Evolutionary conservation across 768 basidiomycete species (phyloP), one percentile per base, ranked within the genome.

Genomic region (Suillus decipiens): DNA sequence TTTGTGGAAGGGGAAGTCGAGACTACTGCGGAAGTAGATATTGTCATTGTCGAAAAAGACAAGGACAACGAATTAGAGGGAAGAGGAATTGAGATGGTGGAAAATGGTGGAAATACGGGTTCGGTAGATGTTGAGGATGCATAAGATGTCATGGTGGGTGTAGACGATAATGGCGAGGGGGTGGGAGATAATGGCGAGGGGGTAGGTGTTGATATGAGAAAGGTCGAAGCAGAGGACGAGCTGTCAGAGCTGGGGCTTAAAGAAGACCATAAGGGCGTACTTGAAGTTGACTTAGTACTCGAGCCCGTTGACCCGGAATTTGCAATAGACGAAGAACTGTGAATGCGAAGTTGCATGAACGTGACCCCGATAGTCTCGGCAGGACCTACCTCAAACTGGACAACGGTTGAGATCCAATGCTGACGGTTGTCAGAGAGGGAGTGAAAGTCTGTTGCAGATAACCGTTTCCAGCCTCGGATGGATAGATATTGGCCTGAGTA

Each of bases 241-340:
- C 24, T 22, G 47, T 63, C 24, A 65, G 62, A 37, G 24, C 9
- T 62, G 34, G 56, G 15, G 39, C 24, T 42, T 39, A 36, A 31
- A 42, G 56, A 63, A 22, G 64, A 39, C 24, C n/a, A 56, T n/a
- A 41, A 31, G 37, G 41, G 28, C 45, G 55, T 57, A 65, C 37
- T 55, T 41, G 54, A 63, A 10, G 19, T 47, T 62, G 63, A 33
- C 36, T 28, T 47, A 36, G 53, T 51, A 31, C 61, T 63, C 55
- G 17, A 8, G 7, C 15, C 39, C 17, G 24, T 31, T 19, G 56
- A 19, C 55, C 9, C 55, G 15, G 55, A 39, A 37, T 37, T 37
- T 42, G 37, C 11, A 24, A 39, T 39, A 19, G 37, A 19, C 11
- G 56, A 36, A 41, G 24, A 3, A 57, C 56, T 57, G 10, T 57